Percentiles rank a stretch among this genome's conserved stretches.
Evolutionary conservation across 2,329 filamentous ascomycete genomes (phyloP).

Genomic region (Bipolaris cookei): DNA sequence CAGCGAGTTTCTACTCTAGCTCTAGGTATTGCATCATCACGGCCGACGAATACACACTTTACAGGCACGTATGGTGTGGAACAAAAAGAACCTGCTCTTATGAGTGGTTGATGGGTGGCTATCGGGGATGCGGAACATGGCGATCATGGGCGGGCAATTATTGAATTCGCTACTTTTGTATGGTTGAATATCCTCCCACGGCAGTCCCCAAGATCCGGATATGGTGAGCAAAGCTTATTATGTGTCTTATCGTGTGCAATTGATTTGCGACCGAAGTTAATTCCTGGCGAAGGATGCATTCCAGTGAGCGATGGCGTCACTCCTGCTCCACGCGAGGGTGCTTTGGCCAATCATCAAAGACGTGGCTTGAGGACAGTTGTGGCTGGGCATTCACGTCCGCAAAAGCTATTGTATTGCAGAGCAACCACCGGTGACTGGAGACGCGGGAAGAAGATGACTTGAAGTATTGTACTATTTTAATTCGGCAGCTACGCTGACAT

Average conservation of each 20-base stretch:
- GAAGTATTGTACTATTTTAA: constrained; percentile 7
- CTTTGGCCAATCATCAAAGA: constrained; percentile 9
- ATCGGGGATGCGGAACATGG: not conserved
- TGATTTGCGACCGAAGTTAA: constrained; percentile 13
- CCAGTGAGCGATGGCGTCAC: constrained; percentile 12
- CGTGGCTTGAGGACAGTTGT: constrained; percentile 7
- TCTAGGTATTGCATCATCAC: not conserved
- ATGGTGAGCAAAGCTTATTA: constrained; percentile 24
- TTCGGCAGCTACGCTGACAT: constrained; percentile 9
- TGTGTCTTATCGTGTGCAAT: constrained; percentile 17
- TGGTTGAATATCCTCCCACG: not conserved
- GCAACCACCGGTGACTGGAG: constrained; percentile 4
- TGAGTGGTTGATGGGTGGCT: not conserved
- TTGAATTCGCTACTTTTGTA: not conserved
- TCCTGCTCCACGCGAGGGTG: not conserved
- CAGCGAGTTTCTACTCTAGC: not conserved
- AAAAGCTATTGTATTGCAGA: constrained; percentile 13
- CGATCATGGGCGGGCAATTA: not conserved
- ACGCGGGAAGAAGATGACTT: constrained; percentile 15
- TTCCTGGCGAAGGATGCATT: not conserved
- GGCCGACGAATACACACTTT: not conserved
- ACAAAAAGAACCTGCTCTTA: not conserved
- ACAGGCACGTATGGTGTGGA: not conserved
- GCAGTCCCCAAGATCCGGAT: not conserved
- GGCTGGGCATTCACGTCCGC: constrained; percentile 6